Conservation (phyloP, 2,329 filamentous ascomycete genomes). For the Cladorrhinum sp. region DNA sequence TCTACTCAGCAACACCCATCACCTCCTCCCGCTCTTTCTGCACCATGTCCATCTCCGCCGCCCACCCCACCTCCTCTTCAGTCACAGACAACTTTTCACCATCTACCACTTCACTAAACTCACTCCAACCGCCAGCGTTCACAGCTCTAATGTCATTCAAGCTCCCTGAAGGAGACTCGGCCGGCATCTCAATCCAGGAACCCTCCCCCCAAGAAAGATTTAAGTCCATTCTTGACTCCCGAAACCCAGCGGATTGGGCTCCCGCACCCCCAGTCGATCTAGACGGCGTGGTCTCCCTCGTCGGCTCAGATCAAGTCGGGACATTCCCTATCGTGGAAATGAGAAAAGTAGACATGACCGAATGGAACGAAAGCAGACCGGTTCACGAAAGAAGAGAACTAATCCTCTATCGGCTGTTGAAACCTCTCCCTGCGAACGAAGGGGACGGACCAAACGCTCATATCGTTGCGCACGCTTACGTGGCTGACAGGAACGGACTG, state of each 20-base stretch:
- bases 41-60: slow-evolving; percentile 47
- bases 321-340: slow-evolving; percentile 51
- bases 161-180: slow-evolving; percentile 34
- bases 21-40: slow-evolving; percentile 47
- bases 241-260: slow-evolving; percentile 42
- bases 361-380: slow-evolving; percentile 41
- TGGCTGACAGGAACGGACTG: slow-evolving; percentile 52
- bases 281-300: slow-evolving; percentile 35
- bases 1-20: slow-evolving; percentile 48
- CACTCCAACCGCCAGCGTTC: slow-evolving; percentile 45
- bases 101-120: slow-evolving; percentile 36
- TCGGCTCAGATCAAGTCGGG: slow-evolving; percentile 39
- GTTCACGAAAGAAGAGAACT: slow-evolving; percentile 48
- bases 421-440: slow-evolving; percentile 37
- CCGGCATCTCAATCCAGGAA: slow-evolving; percentile 40
- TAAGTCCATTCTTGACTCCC: slow-evolving; percentile 37
- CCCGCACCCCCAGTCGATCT: slow-evolving; percentile 47
- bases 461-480: slow-evolving; percentile 48
- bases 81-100: slow-evolving; percentile 38
- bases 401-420: slow-evolving; percentile 47
- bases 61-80: slow-evolving; percentile 45
- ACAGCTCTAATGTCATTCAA: slow-evolving; percentile 54
- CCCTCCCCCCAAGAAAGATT: slow-evolving; percentile 43
- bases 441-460: slow-evolving; percentile 41
- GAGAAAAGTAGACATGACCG: slow-evolving; percentile 52